Conservation (phyloP, 2,329 filamentous ascomycete genomes). For the Dryadomyces quercus-mongolicae region DNA sequence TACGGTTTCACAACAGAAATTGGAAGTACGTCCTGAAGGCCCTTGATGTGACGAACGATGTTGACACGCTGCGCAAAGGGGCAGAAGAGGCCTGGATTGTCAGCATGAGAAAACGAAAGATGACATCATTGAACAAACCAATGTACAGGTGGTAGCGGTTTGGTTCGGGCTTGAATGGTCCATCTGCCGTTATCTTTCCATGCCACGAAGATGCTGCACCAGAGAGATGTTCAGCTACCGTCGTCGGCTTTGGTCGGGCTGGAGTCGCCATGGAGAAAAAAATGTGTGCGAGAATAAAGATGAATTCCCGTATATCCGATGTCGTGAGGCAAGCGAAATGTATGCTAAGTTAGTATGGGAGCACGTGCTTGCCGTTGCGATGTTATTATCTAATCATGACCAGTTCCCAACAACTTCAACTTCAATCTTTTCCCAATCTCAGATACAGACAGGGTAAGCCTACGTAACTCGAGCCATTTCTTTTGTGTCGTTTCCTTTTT, state of each 20-base stretch:
- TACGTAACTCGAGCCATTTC: too few species aligned
- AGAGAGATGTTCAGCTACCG: conserved; percentile 12
- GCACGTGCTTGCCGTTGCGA: too few species aligned
- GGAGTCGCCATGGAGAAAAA: not conserved
- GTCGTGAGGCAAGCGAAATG: too few species aligned
- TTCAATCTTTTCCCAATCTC: too few species aligned
- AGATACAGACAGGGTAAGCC: too few species aligned
- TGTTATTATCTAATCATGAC: too few species aligned
- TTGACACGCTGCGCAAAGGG: conserved; percentile 52
- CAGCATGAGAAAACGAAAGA: conserved; percentile 4
- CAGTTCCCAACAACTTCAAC: too few species aligned
- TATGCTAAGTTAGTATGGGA: too few species aligned
- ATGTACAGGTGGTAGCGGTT: conserved; percentile 18
- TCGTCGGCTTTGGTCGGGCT: not conserved
- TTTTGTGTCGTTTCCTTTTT: too few species aligned
- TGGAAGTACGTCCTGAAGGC: conserved; percentile 39
- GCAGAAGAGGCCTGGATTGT: conserved; percentile 43
- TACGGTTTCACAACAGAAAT: conserved; percentile 51
- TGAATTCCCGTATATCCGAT: not conserved
- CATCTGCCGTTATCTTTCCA: conserved; percentile 14
- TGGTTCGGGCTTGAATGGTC: conserved; percentile 15
- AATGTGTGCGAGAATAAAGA: not conserved
- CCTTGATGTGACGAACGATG: conserved; percentile 44
- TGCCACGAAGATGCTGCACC: conserved; percentile 16
- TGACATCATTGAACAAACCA: conserved; percentile 7